phyloP scores from a whole-genome alignment of 495 filamentous ascomycete genomes.

The Staphylotrichum tortipilum region DNA sequence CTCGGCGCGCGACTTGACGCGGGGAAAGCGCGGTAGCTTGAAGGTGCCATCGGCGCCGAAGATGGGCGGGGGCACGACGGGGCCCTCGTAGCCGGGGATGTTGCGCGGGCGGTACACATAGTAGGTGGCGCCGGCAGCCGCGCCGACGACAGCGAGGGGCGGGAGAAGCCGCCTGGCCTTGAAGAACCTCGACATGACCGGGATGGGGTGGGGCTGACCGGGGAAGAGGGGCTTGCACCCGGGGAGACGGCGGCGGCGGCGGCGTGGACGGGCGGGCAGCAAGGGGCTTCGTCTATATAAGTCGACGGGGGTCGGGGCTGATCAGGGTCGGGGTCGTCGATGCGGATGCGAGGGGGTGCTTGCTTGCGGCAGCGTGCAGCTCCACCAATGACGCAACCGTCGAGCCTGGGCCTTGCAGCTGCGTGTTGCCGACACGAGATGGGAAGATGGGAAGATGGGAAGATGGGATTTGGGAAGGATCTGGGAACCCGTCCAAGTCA shows the following conservation, averaged over 20 bases:
- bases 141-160: constrained; percentile 30
- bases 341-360: background rate
- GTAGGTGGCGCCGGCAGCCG: constrained; percentile 54
- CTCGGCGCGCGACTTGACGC: constrained; percentile 60
- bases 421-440: too few species aligned
- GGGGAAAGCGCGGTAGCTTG: constrained; percentile 71
- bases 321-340: too few species aligned
- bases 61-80: constrained; percentile 71
- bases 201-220: background rate
- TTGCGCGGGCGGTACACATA: constrained; percentile 75
- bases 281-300: too few species aligned
- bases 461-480: too few species aligned
- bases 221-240: too few species aligned
- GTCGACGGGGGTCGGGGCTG: too few species aligned
- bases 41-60: constrained; percentile 71
- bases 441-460: too few species aligned
- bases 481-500: too few species aligned
- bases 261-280: background rate
- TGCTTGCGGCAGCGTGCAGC: constrained; percentile 4
- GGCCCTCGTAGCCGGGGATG: constrained; percentile 73
- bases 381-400: constrained; percentile 26
- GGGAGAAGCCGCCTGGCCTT: constrained; percentile 30
- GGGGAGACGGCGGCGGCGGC: too few species aligned
- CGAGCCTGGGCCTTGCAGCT: background rate
- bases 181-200: constrained; percentile 22